Evolutionary conservation across 2,329 filamentous ascomycete genomes (phyloP).

Genomic region (Trichothecium sympodiale): DNA sequence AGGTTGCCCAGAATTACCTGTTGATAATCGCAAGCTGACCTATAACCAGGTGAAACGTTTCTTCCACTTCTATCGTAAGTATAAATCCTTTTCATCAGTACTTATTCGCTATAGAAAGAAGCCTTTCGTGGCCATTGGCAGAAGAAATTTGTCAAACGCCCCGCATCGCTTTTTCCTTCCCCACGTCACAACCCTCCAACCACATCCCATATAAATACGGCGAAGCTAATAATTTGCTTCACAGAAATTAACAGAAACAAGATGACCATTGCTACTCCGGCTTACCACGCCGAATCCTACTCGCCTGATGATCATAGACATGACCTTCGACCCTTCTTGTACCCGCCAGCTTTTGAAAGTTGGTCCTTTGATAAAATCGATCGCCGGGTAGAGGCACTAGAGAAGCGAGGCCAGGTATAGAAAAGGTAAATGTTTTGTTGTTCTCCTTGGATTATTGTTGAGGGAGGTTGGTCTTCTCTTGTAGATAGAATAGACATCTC

Average conservation of each 20-base stretch:
- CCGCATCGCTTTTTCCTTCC: too few species aligned
- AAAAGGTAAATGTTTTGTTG: too few species aligned
- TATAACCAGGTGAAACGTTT: constrained; percentile 19
- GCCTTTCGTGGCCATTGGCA: too few species aligned
- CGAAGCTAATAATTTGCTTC: too few species aligned
- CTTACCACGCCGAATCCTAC: background rate
- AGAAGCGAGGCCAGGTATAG: constrained; percentile 1
- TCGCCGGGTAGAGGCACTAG: background rate
- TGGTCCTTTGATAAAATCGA: constrained; percentile 1
- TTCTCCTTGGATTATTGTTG: too few species aligned
- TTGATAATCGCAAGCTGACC: too few species aligned
- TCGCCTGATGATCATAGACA: background rate
- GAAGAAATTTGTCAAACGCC: too few species aligned
- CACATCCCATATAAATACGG: too few species aligned
- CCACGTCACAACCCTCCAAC: too few species aligned
- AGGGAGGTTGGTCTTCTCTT: too few species aligned
- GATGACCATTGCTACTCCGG: constrained; percentile 48
- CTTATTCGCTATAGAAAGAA: background rate
- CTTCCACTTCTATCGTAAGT: constrained; percentile 31
- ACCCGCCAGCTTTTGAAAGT: background rate
- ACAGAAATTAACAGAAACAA: constrained; percentile 52
- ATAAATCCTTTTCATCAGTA: background rate
- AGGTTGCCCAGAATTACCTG: too few species aligned
- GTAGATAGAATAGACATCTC: too few species aligned
- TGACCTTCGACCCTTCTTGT: background rate